Evolutionary conservation across 805 yeast genomes (phyloP), one percentile per base, ranked within the genome.

Genomic region (Saturnispora gosingensis): DNA sequence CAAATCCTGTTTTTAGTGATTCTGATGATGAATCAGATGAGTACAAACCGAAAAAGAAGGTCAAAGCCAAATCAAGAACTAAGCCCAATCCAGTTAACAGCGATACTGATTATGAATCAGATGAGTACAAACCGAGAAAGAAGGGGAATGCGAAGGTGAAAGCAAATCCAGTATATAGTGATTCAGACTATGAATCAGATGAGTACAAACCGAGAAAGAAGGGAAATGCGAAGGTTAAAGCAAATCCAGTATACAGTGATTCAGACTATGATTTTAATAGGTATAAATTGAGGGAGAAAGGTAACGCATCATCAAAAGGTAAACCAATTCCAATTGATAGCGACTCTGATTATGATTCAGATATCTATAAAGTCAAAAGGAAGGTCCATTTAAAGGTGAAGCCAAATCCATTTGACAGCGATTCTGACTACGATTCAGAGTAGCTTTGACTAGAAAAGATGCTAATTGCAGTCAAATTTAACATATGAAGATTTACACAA

Each of bases 71-170:
- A 9, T 2, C 9, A 8, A 25, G 5, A 25, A 4, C 22, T 4
- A 45, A 5, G 15, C 38, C 40, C 27, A 46, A 35, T 13, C 32
- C 47, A 15, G 11, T 46, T 20, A 20, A 20, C 20, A 20, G 20
- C 20, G 20, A 9, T 10, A 40, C 42, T n/a, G 54, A 48, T 2
- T 49, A 9, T 25, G 49, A 30, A 1, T 40, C 51, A 11, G 48
- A 44, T 27, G 48, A 42, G 11, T 46, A 20, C 18, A 39, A 13
- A 5, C 13, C 25, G 3, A 28, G 30, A 20, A 15, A 13, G 6
- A 18, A 22, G 34, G 13, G 18, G n/a, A 45, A n/a, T 35, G 22
- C 36, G 25, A 49, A 28, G 43, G 3, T 24, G 2, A 52, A 46
- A 22, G 18, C 45, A 34, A 42, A 35, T 13, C 32, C 44, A 15